Evolutionary conservation across 352 stramenopile genomes (phyloP), one percentile per base, ranked within the genome.

Genomic region (Globisporangium mamillatum): DNA sequence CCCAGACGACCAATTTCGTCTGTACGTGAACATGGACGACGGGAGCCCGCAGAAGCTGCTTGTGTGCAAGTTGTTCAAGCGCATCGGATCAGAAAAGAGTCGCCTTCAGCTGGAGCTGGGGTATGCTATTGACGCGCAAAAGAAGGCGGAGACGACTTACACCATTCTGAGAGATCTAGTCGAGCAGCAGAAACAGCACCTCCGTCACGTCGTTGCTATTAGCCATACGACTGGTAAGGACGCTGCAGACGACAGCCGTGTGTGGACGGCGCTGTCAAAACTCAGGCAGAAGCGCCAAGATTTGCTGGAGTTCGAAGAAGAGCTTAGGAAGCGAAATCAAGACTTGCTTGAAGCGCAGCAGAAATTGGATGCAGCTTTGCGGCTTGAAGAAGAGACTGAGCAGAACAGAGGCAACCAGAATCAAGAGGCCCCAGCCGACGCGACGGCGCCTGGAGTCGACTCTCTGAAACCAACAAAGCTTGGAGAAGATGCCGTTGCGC

Each of bases 31-130:
- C 46, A 60, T 73, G 4, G 62, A 76, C 3, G 25, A 69, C 3
- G 58, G 27, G 0, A 62, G 22, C 32, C 24, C 53, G n/a, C 6
- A 48, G 41, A 72, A 81, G 29, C 71, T 78, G 9, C 62, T 88
- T 8, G 73, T 82, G 9, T 84, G 77, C 57, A 86, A 84, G 41
- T 22, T 88, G 20, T 86, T 86, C 69, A 88, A 88, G 69, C 71
- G 76, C 5, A 74, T 84, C 29, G 79, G 75, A 20, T 82, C 75
- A 0, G 60, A 69, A 5, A 69, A 64, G 4, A 79, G 75, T 53
- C 58, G 66, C 3, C 36, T 75, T 3, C 53, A 72, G 32, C 36
- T 84, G 8, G 52, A 79, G 25, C 63, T 72, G 2, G 48, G 70
- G 18, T 66, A 55, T 18, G 67, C 67, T 1, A 8, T 54, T 5